These are phyloP conservation scores for Neurospora cerealis DNA, from an alignment of 495 filamentous ascomycete species.

Conservation along the genomic window DNA sequence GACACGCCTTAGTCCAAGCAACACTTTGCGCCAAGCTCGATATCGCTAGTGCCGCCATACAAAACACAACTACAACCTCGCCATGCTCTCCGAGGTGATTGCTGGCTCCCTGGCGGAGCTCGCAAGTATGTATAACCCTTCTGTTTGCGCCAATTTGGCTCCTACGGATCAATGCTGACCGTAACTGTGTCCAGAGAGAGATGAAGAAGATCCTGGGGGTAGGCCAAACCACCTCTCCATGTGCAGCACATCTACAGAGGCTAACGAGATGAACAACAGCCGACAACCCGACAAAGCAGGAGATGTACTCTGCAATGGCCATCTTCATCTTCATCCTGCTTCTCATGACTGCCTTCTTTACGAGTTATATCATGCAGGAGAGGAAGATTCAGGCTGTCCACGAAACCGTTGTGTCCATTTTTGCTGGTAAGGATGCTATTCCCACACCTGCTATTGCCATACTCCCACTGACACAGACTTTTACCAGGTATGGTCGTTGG, in stretches of 20 bases:
- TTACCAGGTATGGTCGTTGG: conserved; percentile 85
- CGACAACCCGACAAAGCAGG: conserved; percentile 52
- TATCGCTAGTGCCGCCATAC: not conserved
- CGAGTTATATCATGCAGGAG: conserved; percentile 91
- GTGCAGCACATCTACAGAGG: not conserved
- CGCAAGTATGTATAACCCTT: conserved; percentile 23
- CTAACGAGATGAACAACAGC: conserved; percentile 25
- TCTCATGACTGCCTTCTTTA: conserved; percentile 88
- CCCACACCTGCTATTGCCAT: not conserved
- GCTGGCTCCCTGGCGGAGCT: conserved; percentile 31
- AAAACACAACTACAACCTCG: not conserved
- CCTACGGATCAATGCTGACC: conserved; percentile 12
- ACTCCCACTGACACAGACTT: conserved; percentile 4
- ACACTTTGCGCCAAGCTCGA: conserved; percentile 7
- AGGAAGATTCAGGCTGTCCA: conserved; percentile 94
- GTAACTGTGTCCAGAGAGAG: conserved; percentile 29
- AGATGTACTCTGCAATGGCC: conserved; percentile 91
- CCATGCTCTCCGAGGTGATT: conserved; percentile 24
- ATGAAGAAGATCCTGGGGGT: conserved; percentile 44
- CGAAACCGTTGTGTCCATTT: conserved; percentile 96
- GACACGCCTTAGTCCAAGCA: not conserved
- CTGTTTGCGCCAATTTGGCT: not conserved
- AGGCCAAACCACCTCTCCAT: conserved; percentile 6
- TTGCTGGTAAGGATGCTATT: conserved; percentile 59
- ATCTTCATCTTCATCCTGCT: conserved; percentile 92